A percentile compares a stretch with the other conserved stretches of the same genome.
These are phyloP conservation scores for Ustulina deusta DNA, from an alignment of 2,329 filamentous ascomycete genomes.

Conservation along the genomic window DNA sequence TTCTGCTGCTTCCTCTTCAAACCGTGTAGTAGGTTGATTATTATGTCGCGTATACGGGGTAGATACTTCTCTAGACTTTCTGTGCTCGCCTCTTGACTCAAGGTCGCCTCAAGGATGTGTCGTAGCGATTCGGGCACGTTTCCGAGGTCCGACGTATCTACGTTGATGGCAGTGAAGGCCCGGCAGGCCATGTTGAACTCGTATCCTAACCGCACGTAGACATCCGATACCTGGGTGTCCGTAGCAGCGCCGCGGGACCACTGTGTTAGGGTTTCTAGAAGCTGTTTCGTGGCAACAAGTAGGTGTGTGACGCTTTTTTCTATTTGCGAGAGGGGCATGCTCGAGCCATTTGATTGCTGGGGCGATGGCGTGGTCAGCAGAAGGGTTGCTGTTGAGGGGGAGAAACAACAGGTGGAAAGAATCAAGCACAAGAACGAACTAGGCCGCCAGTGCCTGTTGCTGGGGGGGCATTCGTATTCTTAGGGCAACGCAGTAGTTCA, in stretches of 20 bases:
- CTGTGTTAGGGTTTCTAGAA: constrained; percentile 95
- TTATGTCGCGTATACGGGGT: constrained; percentile 95
- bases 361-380: constrained; percentile 40
- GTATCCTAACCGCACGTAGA: constrained; percentile 96
- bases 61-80: constrained; percentile 94
- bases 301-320: constrained; percentile 99
- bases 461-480: constrained; percentile 15
- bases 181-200: constrained; percentile 99
- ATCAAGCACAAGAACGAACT: constrained; percentile 21
- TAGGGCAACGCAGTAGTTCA: constrained; percentile 22
- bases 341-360: constrained; percentile 69
- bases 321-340: constrained; percentile 88
- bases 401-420: neutral
- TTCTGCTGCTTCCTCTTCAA: constrained; percentile 97
- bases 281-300: constrained; percentile 95
- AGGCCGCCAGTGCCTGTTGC: constrained; percentile 21
- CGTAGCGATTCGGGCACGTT: constrained; percentile 93
- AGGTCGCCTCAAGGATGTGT: constrained; percentile 91
- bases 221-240: constrained; percentile 95
- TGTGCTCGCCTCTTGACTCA: constrained; percentile 95
- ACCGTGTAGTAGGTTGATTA: constrained; percentile 95
- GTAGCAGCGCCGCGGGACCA: constrained; percentile 95
- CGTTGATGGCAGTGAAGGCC: constrained; percentile 95
- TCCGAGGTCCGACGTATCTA: constrained; percentile 92
- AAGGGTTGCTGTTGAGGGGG: constrained; percentile 9